These are phyloP conservation scores for Sclerotinia borealis DNA, from an alignment of 2,329 filamentous ascomycete species.

Conservation along the genomic window DNA sequence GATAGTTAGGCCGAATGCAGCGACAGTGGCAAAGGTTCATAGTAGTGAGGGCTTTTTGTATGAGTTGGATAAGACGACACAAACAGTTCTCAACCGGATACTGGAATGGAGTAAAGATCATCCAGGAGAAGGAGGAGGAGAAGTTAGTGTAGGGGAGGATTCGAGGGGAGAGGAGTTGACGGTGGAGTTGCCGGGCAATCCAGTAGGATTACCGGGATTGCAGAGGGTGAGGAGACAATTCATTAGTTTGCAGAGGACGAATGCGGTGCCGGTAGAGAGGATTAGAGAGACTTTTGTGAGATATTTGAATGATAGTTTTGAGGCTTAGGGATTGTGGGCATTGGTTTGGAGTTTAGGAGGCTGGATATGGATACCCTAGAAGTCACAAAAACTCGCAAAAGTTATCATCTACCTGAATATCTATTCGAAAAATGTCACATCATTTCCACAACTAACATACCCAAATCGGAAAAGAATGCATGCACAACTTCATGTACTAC, in stretches of 20 bases:
- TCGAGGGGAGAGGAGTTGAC: conserved; percentile 42
- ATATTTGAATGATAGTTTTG: conserved; percentile 61
- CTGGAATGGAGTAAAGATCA: conserved; percentile 63
- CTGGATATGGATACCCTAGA: conserved; percentile 17
- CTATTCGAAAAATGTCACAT: neutral
- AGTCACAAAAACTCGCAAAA: neutral
- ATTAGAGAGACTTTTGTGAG: conserved; percentile 59
- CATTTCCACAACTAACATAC: neutral
- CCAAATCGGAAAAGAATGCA: neutral
- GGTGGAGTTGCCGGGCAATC: conserved; percentile 60
- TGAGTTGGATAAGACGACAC: conserved; percentile 71
- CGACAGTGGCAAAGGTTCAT: conserved; percentile 63
- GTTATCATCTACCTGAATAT: neutral
- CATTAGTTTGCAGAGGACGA: conserved; percentile 65
- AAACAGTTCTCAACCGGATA: conserved; percentile 66
- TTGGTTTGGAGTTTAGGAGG: conserved; percentile 10
- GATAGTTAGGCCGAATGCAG: conserved; percentile 65
- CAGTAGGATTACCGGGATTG: conserved; percentile 65
- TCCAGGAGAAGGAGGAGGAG: conserved; percentile 51
- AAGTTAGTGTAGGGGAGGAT: conserved; percentile 38
- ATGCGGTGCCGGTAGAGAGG: conserved; percentile 51
- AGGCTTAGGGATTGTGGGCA: conserved; percentile 24
- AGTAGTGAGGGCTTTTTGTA: conserved; percentile 69
- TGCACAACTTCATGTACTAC: too few species aligned
- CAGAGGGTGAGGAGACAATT: conserved; percentile 74